These are phyloP conservation scores for Phytophthora pluvialis DNA, from an alignment of 352 stramenopile genomes.

Conservation along the genomic window DNA sequence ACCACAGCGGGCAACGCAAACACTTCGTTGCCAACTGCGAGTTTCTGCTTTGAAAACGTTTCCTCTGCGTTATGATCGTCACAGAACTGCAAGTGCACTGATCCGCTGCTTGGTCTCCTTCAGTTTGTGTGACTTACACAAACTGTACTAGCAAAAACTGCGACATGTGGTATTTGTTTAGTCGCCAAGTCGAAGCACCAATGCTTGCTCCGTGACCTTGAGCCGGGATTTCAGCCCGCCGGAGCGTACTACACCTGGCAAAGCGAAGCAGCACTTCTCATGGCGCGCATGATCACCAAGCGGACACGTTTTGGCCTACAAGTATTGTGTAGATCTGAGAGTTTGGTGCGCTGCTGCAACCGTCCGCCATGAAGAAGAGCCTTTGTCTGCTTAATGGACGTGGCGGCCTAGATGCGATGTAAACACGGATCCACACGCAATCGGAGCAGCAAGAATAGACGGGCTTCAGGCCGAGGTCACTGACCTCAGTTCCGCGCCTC, in stretches of 20 bases:
- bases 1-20: background rate
- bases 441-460: conserved; percentile 11
- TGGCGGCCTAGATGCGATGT: conserved; percentile 8
- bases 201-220: background rate
- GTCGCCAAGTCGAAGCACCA: conserved; percentile 19
- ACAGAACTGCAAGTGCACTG: no score
- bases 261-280: conserved; percentile 19
- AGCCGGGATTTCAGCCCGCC: background rate
- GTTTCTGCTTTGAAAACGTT: background rate
- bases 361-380: background rate
- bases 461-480: conserved; percentile 8
- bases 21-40: background rate
- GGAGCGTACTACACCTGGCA: conserved; percentile 1
- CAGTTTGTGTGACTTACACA: conserved; percentile 14
- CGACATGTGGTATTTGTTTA: conserved; percentile 24
- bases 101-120: background rate
- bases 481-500: background rate
- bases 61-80: background rate
- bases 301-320: background rate
- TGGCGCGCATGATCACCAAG: background rate
- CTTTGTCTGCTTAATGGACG: background rate
- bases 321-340: background rate
- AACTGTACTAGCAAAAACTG: conserved; percentile 12
- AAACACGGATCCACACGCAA: conserved; percentile 27
- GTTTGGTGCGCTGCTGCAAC: background rate